Conservation (phyloP, 352 stramenopile genomes). For the Plasmopara halstedii region DNA sequence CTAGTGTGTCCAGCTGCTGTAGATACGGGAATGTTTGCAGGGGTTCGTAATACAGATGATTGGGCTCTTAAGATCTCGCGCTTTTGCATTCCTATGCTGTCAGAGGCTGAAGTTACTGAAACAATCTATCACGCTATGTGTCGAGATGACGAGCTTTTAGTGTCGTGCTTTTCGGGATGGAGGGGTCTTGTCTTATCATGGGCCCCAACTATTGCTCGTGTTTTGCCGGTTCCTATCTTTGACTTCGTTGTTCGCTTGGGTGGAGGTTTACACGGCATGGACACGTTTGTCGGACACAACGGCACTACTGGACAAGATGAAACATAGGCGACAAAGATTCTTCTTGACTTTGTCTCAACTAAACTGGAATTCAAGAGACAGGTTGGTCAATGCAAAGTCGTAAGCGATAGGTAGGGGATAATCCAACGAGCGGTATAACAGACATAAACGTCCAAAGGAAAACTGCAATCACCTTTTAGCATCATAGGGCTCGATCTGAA, state of each 20-base stretch:
- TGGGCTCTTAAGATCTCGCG: constrained; percentile 29
- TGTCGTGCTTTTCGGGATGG: constrained; percentile 64
- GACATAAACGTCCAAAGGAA: too few relatives aligned
- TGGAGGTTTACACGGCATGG: constrained; percentile 65
- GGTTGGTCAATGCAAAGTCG: too few relatives aligned
- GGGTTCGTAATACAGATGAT: constrained; percentile 31
- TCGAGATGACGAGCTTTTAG: constrained; percentile 42
- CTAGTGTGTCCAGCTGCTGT: constrained; percentile 68
- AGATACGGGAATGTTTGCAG: constrained; percentile 73
- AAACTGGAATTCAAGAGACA: too few relatives aligned
- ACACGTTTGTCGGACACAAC: constrained; percentile 73
- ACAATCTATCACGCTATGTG: constrained; percentile 50
- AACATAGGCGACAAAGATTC: too few relatives aligned
- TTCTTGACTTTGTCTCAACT: too few relatives aligned
- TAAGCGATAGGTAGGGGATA: too few relatives aligned
- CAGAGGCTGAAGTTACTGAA: constrained; percentile 38
- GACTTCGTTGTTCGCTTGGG: constrained; percentile 46
- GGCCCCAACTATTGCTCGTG: constrained; percentile 32
- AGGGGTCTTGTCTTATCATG: constrained; percentile 42
- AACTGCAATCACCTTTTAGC: too few relatives aligned
- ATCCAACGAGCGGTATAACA: too few relatives aligned
- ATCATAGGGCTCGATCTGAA: too few relatives aligned
- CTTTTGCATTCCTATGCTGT: constrained; percentile 43
- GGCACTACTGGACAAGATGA: too few relatives aligned
- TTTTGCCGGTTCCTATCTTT: constrained; percentile 49